Percentiles rank a stretch among this genome's conserved stretches.
Conservation (phyloP, 768 basidiomycete genomes). For the Postia placenta region DNA sequence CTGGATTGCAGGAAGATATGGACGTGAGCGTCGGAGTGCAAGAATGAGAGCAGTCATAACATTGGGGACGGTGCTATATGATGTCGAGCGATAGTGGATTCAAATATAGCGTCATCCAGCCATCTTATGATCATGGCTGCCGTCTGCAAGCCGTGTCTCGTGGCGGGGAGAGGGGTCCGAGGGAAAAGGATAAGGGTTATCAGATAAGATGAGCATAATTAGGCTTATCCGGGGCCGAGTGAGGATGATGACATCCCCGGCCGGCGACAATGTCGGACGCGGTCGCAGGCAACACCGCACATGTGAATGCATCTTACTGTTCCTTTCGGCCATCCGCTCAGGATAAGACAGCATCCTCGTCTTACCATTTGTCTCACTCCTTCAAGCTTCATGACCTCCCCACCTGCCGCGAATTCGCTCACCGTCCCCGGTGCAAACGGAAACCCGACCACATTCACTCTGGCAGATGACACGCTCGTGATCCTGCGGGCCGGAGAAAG, state of each 20-base stretch:
- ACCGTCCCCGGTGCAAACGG: slow-evolving; percentile 12
- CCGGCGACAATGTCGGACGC: neutral
- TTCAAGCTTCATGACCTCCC: neutral
- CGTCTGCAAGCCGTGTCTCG: too few relatives aligned
- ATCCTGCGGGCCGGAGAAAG: slow-evolving; percentile 19
- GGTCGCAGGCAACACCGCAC: neutral
- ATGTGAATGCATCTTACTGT: neutral
- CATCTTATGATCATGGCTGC: too few relatives aligned
- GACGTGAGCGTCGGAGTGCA: neutral
- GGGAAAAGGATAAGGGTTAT: neutral
- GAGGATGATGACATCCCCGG: neutral
- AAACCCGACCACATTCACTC: slow-evolving; percentile 20
- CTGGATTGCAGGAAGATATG: neutral
- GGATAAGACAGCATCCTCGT: neutral
- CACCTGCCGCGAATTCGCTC: slow-evolving; percentile 3
- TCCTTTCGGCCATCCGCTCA: neutral
- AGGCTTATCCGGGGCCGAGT: neutral
- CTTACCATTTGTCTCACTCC: too few relatives aligned
- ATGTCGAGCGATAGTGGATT: too few relatives aligned
- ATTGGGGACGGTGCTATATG: too few relatives aligned
- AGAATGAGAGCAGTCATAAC: neutral
- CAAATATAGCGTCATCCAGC: too few relatives aligned
- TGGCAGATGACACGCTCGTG: slow-evolving; percentile 22
- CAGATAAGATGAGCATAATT: neutral
- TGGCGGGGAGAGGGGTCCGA: neutral